Evolutionary conservation across 768 basidiomycete genomes (phyloP), one percentile per base, ranked within the genome.

Genomic region (Lanmaoa pseudosensibilis): DNA sequence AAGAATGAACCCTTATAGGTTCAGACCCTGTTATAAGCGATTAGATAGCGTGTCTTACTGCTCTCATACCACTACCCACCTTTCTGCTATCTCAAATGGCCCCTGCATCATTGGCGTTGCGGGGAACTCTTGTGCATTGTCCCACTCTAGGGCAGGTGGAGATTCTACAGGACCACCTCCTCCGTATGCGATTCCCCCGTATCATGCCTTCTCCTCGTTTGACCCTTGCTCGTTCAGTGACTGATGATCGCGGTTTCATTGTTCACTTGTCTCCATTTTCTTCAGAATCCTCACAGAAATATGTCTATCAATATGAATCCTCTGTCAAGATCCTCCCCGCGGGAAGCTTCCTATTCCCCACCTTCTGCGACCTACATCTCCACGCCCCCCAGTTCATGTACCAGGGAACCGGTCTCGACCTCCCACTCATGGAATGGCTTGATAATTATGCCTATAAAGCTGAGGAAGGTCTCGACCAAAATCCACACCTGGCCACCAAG

Each of bases 321-420:
- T 58, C 57, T 15, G 46, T 57, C 23, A 65, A 75, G 38, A 65
- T 59, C 6, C 65, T 88, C 13, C 81, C 82, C 3, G 32, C 52
- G 10, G 84, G 85, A n/a, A 79, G 74, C 50, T 91, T 94, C 65
- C 55, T 94, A 40, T 59, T 89, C n/a, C 90, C 92, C 2, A 83
- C 85, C 0, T 94, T 93, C 70, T 84, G 82, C 54, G 92, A 94
- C 69, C 77, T 92, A 5, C 92, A 94, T 66, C 78, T 94, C 0
- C 93, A 95, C 67, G 92, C 92, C 0, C 90, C 93, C 1, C 94
- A 95, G 67, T 94, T 89, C 67, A 77, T 94, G 34, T 94, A 93
- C 57, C 87, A 92, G 54, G 94, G 94, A 3, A 92, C 84, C 1
- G 92, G 93, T 0, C 78, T 94, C 5, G 89, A 95, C 68, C 79